Percentiles rank a stretch among this genome's conserved stretches.
These are phyloP conservation scores for Cercophora newfieldiana DNA, from an alignment of 495 filamentous ascomycete species.

Conservation along the genomic window DNA sequence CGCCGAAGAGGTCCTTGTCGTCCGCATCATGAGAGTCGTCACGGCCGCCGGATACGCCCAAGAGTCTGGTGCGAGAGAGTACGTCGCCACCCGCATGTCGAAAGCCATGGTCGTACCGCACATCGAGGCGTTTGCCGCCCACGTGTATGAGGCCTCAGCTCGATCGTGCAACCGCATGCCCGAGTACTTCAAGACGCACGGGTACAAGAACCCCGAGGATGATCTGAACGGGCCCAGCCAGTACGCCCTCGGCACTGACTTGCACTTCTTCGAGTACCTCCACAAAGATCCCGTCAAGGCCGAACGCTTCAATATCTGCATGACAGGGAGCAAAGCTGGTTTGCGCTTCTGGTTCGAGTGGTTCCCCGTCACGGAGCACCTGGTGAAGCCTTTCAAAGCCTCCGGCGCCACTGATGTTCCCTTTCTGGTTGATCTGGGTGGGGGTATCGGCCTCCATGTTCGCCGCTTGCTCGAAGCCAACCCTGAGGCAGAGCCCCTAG, in stretches of 20 bases:
- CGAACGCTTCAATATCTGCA: constrained; percentile 15
- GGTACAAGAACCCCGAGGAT: constrained; percentile 29
- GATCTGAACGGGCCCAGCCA: constrained; percentile 19
- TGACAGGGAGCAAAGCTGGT: constrained; percentile 13
- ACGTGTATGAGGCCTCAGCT: constrained; percentile 10
- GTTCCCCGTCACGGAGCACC: constrained; percentile 2
- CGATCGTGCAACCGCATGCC: constrained; percentile 23
- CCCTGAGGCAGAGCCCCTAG: constrained; percentile 33
- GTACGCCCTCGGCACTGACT: constrained; percentile 7
- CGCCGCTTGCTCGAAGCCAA: constrained; percentile 36
- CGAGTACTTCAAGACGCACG: constrained; percentile 22
- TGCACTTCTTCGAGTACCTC: constrained; percentile 27
- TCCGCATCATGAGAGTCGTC: constrained; percentile 4
- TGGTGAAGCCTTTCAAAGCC: neutral
- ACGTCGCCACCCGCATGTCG: constrained; percentile 9
- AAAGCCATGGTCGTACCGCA: constrained; percentile 7
- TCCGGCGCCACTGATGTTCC: constrained; percentile 22
- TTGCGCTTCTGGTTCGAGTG: constrained; percentile 15
- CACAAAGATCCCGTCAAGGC: constrained; percentile 13
- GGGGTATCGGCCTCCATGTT: constrained; percentile 47
- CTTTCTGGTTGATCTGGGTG: constrained; percentile 50
- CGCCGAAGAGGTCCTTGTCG: constrained; percentile 13
- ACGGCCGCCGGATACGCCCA: constrained; percentile 11
- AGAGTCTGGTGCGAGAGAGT: constrained; percentile 3
- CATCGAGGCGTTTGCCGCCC: constrained; percentile 3